phyloP scores from a whole-genome alignment of 805 yeast species.

The Candida gorgasii region DNA sequence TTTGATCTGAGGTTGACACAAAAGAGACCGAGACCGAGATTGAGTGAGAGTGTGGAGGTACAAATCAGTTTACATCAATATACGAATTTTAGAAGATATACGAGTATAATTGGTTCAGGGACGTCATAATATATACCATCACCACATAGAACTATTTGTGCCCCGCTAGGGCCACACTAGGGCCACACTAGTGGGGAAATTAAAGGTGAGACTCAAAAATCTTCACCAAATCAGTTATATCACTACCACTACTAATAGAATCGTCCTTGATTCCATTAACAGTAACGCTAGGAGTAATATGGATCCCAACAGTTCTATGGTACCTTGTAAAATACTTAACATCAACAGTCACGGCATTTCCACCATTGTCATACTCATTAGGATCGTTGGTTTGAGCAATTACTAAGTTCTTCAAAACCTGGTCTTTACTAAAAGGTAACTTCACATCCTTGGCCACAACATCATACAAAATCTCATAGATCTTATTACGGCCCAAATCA shows the following conservation, averaged over 20 bases:
- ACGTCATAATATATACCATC: too few relatives aligned
- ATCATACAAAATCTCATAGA: constrained; percentile 53
- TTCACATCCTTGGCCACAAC: constrained; percentile 29
- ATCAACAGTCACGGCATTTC: constrained; percentile 61
- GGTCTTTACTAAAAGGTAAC: constrained; percentile 31
- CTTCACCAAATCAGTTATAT: constrained; percentile 45
- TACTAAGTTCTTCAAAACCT: constrained; percentile 38
- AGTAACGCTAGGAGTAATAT: constrained; percentile 80
- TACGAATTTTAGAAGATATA: too few relatives aligned
- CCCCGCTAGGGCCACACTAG: too few relatives aligned
- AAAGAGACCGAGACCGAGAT: too few relatives aligned
- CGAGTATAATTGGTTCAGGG: too few relatives aligned
- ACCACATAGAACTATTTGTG: too few relatives aligned
- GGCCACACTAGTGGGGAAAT: too few relatives aligned
- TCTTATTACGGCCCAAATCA: constrained; percentile 54
- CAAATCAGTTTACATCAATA: too few relatives aligned
- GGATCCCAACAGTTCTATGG: constrained; percentile 75
- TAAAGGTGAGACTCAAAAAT: constrained; percentile 32
- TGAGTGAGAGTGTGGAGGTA: too few relatives aligned
- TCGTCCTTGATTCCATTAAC: constrained; percentile 66
- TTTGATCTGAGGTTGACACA: too few relatives aligned
- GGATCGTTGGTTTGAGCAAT: constrained; percentile 24
- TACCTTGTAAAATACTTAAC: constrained; percentile 72
- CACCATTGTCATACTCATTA: constrained; percentile 48
- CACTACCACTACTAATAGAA: constrained; percentile 62